Conservation (phyloP, 2,329 filamentous ascomycete species). For the Ascochyta viciae-villosae region DNA sequence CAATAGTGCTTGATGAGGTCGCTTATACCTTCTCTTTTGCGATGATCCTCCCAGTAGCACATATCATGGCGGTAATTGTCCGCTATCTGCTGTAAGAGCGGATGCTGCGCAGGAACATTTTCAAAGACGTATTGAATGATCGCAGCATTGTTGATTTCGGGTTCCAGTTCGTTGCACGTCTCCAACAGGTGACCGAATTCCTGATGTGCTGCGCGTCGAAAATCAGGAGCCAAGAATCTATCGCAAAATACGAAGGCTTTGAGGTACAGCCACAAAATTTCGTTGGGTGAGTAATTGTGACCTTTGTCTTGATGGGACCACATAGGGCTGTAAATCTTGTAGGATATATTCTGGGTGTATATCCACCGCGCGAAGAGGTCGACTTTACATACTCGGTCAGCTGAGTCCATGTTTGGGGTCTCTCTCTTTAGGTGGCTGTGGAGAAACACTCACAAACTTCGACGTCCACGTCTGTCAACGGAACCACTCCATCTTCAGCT, state of each 20-base stretch:
- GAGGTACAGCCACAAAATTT: background rate
- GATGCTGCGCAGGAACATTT: background rate
- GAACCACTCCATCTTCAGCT: conserved; percentile 2
- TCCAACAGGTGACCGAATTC: background rate
- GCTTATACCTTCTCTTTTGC: too few relatives aligned
- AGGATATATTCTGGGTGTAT: background rate
- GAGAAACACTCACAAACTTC: background rate
- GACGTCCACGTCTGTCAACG: background rate
- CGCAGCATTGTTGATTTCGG: background rate
- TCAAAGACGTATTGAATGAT: background rate
- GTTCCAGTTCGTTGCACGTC: background rate
- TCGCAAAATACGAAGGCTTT: background rate
- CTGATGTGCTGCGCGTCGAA: background rate
- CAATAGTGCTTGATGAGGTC: fast-evolving
- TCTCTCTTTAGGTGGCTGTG: background rate
- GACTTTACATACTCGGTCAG: background rate
- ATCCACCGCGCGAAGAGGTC: background rate
- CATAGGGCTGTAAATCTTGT: background rate
- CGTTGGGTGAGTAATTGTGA: too few relatives aligned
- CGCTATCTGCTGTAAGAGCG: too few relatives aligned
- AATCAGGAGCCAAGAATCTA: background rate
- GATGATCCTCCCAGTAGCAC: too few relatives aligned
- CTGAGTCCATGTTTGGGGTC: background rate
- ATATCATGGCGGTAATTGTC: too few relatives aligned
- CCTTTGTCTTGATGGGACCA: background rate